Conservation (phyloP, 257 asterid genomes). For the Anisodus tanguticus region DNA sequence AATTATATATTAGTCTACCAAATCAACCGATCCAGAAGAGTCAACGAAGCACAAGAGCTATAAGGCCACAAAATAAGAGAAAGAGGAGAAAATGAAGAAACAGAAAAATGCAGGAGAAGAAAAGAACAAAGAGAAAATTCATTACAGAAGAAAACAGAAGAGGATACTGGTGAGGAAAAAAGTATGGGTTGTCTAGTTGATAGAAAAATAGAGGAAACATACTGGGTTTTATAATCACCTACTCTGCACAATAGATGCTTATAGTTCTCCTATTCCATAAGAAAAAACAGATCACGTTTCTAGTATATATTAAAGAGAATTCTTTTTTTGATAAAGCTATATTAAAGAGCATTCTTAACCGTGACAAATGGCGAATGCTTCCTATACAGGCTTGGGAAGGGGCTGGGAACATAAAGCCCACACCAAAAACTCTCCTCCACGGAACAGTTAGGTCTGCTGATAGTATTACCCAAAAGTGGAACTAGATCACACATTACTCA, state of each 20-base stretch:
- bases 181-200: not conserved
- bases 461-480: not conserved
- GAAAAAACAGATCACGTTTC: constrained; percentile 8
- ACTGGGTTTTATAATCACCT: not conserved
- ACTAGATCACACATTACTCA: constrained; percentile 21
- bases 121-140: not conserved
- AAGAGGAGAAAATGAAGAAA: not conserved
- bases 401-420: not conserved
- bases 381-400: not conserved
- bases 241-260: constrained; percentile 4
- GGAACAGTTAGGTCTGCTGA: not conserved
- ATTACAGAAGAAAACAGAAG: not conserved
- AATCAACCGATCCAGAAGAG: not conserved
- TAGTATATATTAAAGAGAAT: constrained; percentile 15
- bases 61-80: constrained; percentile 10
- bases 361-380: not conserved
- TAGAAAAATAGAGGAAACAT: constrained; percentile 1
- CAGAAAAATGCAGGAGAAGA: not conserved
- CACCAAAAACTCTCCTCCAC: not conserved
- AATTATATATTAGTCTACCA: constrained; percentile 13
- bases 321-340: constrained; percentile 1
- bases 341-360: not conserved
- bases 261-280: not conserved
- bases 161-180: not conserved
- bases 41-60: not conserved